Evolutionary conservation across 2,329 filamentous ascomycete species (phyloP), one percentile per base, ranked within the genome.

Genomic region (Hymenoscyphus salicellus): DNA sequence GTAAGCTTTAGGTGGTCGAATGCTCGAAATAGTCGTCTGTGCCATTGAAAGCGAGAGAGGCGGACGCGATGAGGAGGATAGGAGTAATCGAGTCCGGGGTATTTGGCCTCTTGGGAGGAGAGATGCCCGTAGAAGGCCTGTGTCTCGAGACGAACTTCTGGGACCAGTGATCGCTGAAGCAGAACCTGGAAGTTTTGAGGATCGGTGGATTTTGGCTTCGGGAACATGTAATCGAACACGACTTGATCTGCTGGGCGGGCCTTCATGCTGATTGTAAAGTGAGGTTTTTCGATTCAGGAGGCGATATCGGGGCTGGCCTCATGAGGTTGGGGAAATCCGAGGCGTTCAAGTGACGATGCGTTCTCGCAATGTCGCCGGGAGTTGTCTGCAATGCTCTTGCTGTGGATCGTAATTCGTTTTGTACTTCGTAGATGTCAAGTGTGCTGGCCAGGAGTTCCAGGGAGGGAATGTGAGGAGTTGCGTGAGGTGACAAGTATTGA

Each of bases 11-110:
- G 82, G 30, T 77, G 79, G 76, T 93, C 89, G 72, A 94, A 92
- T 32, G 90, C 89, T 49, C 87, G 85, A 76, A 94, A 93, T 14
- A 94, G 83, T 64, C 88, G 85, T 67, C 86, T 83, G 76, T 94
- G 90, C 85, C 91, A 92, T 17, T 84, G 85, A 81, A 89, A 93
- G 65, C 90, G 88, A 71, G 87, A 85, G 8, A 94, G 85, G n/a
- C 91, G 89, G 75, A 90, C 87, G 69, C 90, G 88, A 77, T 94
- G 90, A 7, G 88, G 89, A 28, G 78, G 80, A 74, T 91, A 82
- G 65, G 84, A 87, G 80, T 94, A 94, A 80, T 94, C 90, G 63
- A 94, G 84, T 33, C 90, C 90, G 0, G 90, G 90, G 70, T 93
- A 93, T 72, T 91, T 91, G 69, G 90, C 90, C 79, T 94, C 90